Evolutionary conservation across 257 asterid genomes (phyloP), one percentile per base, ranked within the genome.

Genomic region (Anisodus acutangulus): DNA sequence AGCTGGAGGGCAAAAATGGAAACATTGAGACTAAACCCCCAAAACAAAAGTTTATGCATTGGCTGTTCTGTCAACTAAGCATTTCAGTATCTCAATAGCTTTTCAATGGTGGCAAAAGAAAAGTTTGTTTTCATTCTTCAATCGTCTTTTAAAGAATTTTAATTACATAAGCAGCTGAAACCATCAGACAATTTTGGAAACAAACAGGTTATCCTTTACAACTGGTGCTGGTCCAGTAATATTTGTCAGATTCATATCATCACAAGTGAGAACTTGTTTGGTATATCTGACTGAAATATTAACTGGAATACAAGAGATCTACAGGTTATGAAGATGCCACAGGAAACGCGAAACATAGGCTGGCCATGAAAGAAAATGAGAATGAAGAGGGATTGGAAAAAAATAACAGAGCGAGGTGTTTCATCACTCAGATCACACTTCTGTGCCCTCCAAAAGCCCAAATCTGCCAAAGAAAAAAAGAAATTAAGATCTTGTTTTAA

Each of bases 371-470:
- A 74, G 80, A 47, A 74, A 74, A 49, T 74, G 62, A 74, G 43
- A 74, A 49, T 49, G 62, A 84, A 54, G 26, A 10, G 71, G 78
- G 15, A 35, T 3, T 37, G 35, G 49, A 59, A 49, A 47, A 3
- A 49, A 79, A 39, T 17, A 41, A 26, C 10, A 12, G 76, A 64
- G 16, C 35, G 83, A 59, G 72, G 58, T 72, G 62, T 74, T 85
- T 79, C 84, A 58, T 74, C 49, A 67, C 86, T 91, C 88, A 95
- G 87, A 91, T 88, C 89, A 94, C 98, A 87, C 84, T 94, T 86
- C 98, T 88, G 84, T 94, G 90, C 87, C 98, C 99, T 89, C 99
- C 98, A 86, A 94, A 96, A 22, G 99, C 99, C 99, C 99, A 95
- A 87, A 95, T 95, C 98, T 95, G 97, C 87, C 78, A 45, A 12